Conservation (phyloP, 2,329 filamentous ascomycete genomes). For the Hymenoscyphus infarciens region DNA sequence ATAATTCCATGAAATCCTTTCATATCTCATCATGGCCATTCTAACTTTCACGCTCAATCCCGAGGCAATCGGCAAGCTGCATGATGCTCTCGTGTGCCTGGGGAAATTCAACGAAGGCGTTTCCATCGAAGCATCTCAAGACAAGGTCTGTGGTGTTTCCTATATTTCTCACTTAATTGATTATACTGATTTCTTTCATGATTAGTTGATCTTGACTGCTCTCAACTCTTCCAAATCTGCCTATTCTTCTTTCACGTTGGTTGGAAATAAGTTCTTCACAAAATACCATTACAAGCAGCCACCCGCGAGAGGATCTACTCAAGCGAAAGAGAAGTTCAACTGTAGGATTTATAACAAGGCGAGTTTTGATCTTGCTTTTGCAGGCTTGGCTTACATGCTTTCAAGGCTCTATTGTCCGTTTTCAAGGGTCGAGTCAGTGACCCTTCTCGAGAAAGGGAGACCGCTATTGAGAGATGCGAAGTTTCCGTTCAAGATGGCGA, state of each 20-base stretch:
- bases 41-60: conserved; percentile 71
- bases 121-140: conserved; percentile 54
- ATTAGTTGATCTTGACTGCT: conserved; percentile 67
- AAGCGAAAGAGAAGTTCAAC: conserved; percentile 53
- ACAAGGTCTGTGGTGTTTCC: conserved; percentile 23
- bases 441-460: conserved; percentile 59
- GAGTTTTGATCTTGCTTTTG: conserved; percentile 18
- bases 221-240: conserved; percentile 79
- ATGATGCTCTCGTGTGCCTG: conserved; percentile 71
- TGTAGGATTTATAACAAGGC: conserved; percentile 73
- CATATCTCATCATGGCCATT: conserved; percentile 48
- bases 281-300: conserved; percentile 59
- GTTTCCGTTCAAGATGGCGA: conserved; percentile 69
- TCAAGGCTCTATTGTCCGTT: conserved; percentile 64
- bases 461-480: conserved; percentile 70
- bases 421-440: conserved; percentile 68
- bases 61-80: conserved; percentile 65
- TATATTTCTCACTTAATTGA: not conserved
- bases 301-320: conserved; percentile 35
- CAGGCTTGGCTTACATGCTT: not conserved
- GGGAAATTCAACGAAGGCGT: conserved; percentile 79
- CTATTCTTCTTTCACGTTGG: conserved; percentile 69
- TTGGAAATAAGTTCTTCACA: conserved; percentile 66
- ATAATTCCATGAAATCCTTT: not conserved
- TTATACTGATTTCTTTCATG: conserved; percentile 12